Percentiles rank a stretch among this genome's conserved stretches.
These are phyloP conservation scores for Solanum tarijense DNA, from an alignment of 257 asterid genomes.

Conservation along the genomic window DNA sequence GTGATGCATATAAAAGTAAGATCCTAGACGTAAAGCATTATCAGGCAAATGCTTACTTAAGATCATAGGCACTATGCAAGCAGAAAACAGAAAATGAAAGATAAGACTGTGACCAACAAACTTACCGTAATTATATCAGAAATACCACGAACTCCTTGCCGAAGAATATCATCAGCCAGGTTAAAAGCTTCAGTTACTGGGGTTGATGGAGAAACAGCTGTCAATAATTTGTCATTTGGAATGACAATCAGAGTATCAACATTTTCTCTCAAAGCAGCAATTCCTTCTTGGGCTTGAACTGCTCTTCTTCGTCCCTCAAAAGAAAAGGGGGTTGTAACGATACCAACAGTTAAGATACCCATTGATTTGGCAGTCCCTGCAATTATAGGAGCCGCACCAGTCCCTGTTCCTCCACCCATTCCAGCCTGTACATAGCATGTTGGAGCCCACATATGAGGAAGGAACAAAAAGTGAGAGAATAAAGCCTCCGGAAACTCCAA, in stretches of 20 bases:
- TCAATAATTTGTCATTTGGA: conserved; percentile 82
- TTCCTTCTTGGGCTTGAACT: conserved; percentile 97
- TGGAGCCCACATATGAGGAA: neutral
- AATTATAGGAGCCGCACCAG: conserved; percentile 94
- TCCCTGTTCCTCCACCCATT: conserved; percentile 99
- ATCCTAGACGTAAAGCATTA: neutral
- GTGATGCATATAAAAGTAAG: neutral
- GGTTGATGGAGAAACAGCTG: conserved; percentile 88
- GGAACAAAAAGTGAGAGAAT: neutral
- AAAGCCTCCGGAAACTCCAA: neutral
- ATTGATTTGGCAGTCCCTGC: conserved; percentile 84
- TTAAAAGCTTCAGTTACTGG: conserved; percentile 97
- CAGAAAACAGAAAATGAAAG: neutral
- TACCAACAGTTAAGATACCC: conserved; percentile 95
- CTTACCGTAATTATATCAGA: conserved; percentile 90
- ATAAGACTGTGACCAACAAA: neutral
- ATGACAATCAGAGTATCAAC: conserved; percentile 93
- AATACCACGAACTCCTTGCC: conserved; percentile 97
- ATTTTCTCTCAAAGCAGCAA: conserved; percentile 83
- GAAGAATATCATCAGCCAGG: conserved; percentile 94
- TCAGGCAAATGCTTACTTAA: neutral
- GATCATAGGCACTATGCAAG: neutral
- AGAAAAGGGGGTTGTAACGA: conserved; percentile 90
- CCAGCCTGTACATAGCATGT: conserved; percentile 56
- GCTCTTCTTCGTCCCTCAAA: conserved; percentile 96